phyloP scores from a whole-genome alignment of 352 stramenopile genomes.

The Phytophthora pinifolia region DNA sequence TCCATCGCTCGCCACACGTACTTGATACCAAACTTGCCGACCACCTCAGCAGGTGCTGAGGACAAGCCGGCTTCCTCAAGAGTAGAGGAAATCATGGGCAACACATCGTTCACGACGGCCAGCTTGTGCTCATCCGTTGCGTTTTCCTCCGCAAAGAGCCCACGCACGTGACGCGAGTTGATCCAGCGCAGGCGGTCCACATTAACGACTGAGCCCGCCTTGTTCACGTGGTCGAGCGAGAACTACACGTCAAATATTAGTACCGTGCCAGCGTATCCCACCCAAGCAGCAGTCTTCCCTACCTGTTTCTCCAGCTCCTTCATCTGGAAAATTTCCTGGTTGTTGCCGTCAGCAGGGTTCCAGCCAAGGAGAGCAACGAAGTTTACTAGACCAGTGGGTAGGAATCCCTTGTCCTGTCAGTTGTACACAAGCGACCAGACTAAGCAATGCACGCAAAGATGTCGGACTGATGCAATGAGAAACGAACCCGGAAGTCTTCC shows the following conservation, averaged over 20 bases:
- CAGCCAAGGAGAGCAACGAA: conserved; percentile 98
- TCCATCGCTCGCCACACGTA: conserved; percentile 80
- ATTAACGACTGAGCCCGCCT: conserved; percentile 88
- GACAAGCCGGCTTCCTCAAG: conserved; percentile 38
- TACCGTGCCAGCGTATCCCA: neutral
- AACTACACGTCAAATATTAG: conserved; percentile 45
- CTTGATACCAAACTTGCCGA: conserved; percentile 56
- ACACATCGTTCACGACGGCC: conserved; percentile 55
- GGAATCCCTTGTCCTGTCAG: conserved; percentile 91
- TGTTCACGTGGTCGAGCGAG: conserved; percentile 87
- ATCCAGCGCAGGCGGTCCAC: conserved; percentile 87
- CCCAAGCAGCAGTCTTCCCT: conserved; percentile 7
- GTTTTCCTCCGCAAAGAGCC: conserved; percentile 62
- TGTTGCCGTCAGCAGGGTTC: conserved; percentile 94
- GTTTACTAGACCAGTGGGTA: conserved; percentile 96
- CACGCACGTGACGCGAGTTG: conserved; percentile 85
- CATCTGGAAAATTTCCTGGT: conserved; percentile 96
- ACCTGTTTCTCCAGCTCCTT: conserved; percentile 87
- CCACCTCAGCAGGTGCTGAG: conserved; percentile 31
- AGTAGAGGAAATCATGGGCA: conserved; percentile 60
- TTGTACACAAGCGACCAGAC: neutral
- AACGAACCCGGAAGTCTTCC: conserved; percentile 93
- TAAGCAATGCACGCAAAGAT: neutral
- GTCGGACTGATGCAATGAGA: neutral
- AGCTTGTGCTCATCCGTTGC: conserved; percentile 41